Conservation (phyloP, 345 rosid species). For the Viola odorata region DNA sequence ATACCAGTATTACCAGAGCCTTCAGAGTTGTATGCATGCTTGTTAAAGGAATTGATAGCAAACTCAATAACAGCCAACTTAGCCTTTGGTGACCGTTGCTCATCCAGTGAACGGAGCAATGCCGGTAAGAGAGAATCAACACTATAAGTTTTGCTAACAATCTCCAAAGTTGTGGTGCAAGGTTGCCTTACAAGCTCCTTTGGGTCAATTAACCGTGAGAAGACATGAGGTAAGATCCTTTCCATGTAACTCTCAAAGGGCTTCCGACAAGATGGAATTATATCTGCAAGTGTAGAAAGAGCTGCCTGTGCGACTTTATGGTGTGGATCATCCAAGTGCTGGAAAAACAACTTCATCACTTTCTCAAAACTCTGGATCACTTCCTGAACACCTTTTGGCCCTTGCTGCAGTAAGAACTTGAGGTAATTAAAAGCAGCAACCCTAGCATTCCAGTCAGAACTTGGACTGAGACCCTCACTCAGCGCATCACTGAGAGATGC, state of each 20-base stretch:
- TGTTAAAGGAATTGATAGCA: constrained; percentile 82
- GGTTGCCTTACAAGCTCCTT: constrained; percentile 97
- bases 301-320: constrained; percentile 99
- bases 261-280: constrained; percentile 92
- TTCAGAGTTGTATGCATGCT: constrained; percentile 71
- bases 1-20: constrained; percentile 80
- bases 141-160: constrained; percentile 85
- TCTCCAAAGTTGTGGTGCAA: constrained; percentile 84
- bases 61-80: constrained; percentile 97
- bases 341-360: constrained; percentile 97
- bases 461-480: constrained; percentile 78
- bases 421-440: constrained; percentile 92
- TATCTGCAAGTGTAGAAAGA: constrained; percentile 86
- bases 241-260: constrained; percentile 98
- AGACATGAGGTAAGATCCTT: constrained; percentile 93
- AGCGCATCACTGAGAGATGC: constrained; percentile 83
- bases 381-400: constrained; percentile 91
- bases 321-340: constrained; percentile 98
- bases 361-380: constrained; percentile 91
- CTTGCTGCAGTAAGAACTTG: constrained; percentile 81
- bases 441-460: constrained; percentile 97
- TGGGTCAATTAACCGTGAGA: constrained; percentile 92
- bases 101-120: constrained; percentile 93
- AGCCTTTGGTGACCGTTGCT: constrained; percentile 97
- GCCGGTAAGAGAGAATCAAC: constrained; percentile 93